phyloP scores from a whole-genome alignment of 805 yeast species.

The Wickerhamomyces bovis region DNA sequence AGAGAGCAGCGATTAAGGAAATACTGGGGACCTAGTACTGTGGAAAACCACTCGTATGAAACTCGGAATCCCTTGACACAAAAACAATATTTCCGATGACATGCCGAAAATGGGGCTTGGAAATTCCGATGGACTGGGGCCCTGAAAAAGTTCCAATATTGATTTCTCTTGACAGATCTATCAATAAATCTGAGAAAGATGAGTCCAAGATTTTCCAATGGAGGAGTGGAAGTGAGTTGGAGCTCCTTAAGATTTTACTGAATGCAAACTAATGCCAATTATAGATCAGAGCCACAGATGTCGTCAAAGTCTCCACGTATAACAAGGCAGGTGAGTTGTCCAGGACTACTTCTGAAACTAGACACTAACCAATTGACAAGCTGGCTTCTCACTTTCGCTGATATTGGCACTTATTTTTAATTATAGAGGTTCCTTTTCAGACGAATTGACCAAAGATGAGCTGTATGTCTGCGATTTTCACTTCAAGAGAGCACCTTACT shows the following conservation, averaged over 20 bases:
- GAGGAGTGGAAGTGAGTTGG: not conserved
- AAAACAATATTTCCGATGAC: not conserved
- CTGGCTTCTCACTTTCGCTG: conserved; percentile 8
- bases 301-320: conserved; percentile 2
- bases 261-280: not conserved
- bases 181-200: not conserved
- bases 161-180: not conserved
- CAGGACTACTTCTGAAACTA: not conserved
- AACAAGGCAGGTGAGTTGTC: conserved; percentile 7
- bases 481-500: not conserved
- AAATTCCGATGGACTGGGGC: not conserved
- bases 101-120: not conserved
- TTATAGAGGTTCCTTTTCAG: conserved; percentile 6
- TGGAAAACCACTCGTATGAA: not conserved
- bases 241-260: not conserved
- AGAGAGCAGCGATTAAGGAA: not conserved
- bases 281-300: conserved; percentile 5
- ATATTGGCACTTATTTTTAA: conserved; percentile 8
- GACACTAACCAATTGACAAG: conserved; percentile 1
- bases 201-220: not conserved
- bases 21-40: too few species aligned
- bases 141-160: not conserved
- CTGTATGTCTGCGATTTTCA: conserved; percentile 8
- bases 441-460: conserved; percentile 12
- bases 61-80: not conserved